Evolutionary conservation across 2,329 filamentous ascomycete species (phyloP), one percentile per base, ranked within the genome.

Genomic region (Alternaria sp.): DNA sequence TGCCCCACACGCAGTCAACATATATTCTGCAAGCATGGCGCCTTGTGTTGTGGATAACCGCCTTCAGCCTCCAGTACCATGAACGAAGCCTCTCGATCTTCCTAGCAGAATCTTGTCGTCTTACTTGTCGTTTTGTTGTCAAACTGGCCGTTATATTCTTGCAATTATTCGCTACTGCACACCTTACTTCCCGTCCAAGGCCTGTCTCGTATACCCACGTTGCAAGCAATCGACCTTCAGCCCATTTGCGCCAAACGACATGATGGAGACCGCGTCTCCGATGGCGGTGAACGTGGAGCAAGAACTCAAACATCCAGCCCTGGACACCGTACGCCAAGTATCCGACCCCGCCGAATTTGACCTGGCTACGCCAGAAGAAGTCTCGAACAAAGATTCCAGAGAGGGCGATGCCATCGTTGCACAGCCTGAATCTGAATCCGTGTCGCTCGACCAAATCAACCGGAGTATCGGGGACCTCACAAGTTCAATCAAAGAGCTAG

Each of bases 141-240:
- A 28, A 28, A 12, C 10, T 28, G 26, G 26, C 10, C 26, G 26
- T 28, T 4, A 6, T 5, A 2, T 13, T 13, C 28, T 36, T 36
- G 32, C 2, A 36, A 36, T 36, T n/a, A 0, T 2, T 36, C 1
- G 13, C 32, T n/a, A 36, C 1, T 1, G 32, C 32, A n/a, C 1
- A 36, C 32, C 3, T n/a, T 2, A n/a, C 0, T 1, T 36, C 2
- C 32, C 32, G 0, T 36, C 13, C 2, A 36, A 2, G 32, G 1
- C 2, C 32, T 2, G 0, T 36, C 9, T 9, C 7, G 9, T 1
- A 1, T n/a, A 2, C 1, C 32, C 32, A 2, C 32, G 15, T 1
- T 36, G 32, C 1, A 4, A 36, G 1, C 0, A 1, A 36, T 36
- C 32, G 32, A 2, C 13, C 32, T 36, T 0, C 32, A 5, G 0